These are phyloP conservation scores for Balakata baccata DNA, from an alignment of 345 rosid species.

Conservation along the genomic window DNA sequence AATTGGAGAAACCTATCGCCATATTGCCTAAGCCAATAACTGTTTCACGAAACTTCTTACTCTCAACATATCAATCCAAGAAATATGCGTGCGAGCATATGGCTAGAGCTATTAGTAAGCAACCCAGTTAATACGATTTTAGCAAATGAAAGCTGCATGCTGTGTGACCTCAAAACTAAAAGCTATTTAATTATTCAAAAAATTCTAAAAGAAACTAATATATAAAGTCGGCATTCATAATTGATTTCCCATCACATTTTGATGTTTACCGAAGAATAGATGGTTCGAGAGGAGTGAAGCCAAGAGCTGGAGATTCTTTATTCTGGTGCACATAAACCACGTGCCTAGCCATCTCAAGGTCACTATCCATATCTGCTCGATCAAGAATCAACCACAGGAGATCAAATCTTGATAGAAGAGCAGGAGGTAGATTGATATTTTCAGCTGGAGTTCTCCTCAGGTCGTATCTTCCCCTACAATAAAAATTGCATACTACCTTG, in stretches of 20 bases:
- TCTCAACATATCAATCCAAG: neutral
- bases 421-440: constrained; percentile 95
- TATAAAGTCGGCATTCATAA: neutral
- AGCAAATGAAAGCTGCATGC: neutral
- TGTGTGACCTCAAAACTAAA: neutral
- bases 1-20: neutral
- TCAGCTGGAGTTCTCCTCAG: constrained; percentile 94
- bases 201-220: neutral
- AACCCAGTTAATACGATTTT: neutral
- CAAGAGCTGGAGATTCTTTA: constrained; percentile 87
- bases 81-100: neutral
- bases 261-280: constrained; percentile 67
- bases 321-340: constrained; percentile 90
- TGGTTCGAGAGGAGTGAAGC: constrained; percentile 85
- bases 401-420: constrained; percentile 91
- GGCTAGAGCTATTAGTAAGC: neutral
- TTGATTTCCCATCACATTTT: constrained; percentile 1
- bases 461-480: constrained; percentile 91
- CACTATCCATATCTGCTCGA: constrained; percentile 94
- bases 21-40: too few relatives aligned
- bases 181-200: neutral
- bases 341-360: constrained; percentile 94
- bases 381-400: constrained; percentile 94
- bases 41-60: neutral
- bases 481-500: constrained; percentile 15